phyloP scores from a whole-genome alignment of 2,329 filamentous ascomycete genomes.

The Penicillium sp. region DNA sequence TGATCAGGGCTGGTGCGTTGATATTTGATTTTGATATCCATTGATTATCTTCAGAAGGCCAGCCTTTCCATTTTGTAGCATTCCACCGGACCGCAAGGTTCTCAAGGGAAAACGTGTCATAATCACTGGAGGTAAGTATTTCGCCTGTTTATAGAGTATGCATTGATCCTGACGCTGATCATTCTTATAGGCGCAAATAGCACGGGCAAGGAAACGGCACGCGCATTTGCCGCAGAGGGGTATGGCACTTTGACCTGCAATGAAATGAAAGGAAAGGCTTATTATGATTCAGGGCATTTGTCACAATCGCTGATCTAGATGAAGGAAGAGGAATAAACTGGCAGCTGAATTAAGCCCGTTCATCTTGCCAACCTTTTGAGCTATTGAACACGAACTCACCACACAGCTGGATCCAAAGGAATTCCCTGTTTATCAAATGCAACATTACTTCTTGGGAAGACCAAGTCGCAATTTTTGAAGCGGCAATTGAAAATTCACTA shows the following conservation, averaged over 20 bases:
- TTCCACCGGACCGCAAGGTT: slow-evolving; percentile 37
- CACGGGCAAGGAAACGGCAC: slow-evolving; percentile 5
- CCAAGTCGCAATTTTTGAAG: slow-evolving; percentile 3
- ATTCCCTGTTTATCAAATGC: slow-evolving; percentile 40
- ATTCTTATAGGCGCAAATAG: slow-evolving; percentile 32
- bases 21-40: no score
- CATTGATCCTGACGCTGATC: slow-evolving; percentile 28
- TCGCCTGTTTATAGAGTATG: no score
- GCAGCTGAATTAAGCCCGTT: slow-evolving; percentile 36
- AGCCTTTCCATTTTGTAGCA: no score
- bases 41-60: no score
- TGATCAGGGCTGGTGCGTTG: no score
- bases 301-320: slow-evolving; percentile 35
- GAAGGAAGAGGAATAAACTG: slow-evolving; percentile 31
- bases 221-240: slow-evolving; percentile 4
- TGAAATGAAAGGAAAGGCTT: background rate
- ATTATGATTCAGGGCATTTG: slow-evolving; percentile 12
- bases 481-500: background rate
- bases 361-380: background rate
- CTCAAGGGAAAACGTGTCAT: slow-evolving; percentile 30
- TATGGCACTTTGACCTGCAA: background rate
- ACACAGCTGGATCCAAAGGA: background rate
- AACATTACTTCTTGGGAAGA: slow-evolving; percentile 42
- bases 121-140: no score
- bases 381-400: background rate